Evolutionary conservation across 305 asterid species (phyloP).

Genomic region (Rubia balearica): DNA sequence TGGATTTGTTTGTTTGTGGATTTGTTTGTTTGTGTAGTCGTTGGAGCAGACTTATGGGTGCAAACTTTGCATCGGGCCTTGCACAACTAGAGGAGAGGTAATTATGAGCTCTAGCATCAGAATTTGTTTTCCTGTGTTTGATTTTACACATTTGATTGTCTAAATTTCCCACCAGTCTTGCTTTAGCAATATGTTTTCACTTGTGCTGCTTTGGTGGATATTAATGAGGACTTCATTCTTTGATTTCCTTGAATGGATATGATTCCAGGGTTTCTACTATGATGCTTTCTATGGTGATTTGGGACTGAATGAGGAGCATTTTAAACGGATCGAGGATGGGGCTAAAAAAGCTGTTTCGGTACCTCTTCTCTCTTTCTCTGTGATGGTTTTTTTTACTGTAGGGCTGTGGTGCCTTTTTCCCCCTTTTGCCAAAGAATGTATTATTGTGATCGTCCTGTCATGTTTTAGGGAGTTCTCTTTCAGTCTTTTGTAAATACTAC

Average conservation of each 20-base stretch:
- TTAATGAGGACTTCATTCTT: neutral
- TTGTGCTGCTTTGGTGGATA: neutral
- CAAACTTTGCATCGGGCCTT: constrained; percentile 81
- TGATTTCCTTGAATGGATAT: neutral
- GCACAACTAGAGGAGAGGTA: constrained; percentile 95
- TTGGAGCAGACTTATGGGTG: constrained; percentile 91
- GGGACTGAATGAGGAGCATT: constrained; percentile 87
- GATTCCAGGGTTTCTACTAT: constrained; percentile 76
- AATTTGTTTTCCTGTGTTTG: neutral
- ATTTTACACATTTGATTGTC: neutral
- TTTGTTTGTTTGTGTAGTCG: constrained; percentile 27
- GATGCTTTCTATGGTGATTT: constrained; percentile 90
- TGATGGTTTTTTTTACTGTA: neutral
- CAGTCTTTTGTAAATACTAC: no score
- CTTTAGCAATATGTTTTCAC: neutral
- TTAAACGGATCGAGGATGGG: constrained; percentile 62
- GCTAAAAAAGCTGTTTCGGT: constrained; percentile 76
- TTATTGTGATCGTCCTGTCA: no score
- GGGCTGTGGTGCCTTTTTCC: neutral
- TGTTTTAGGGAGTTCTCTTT: no score
- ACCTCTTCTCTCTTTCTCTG: constrained; percentile 14
- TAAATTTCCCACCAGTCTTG: neutral
- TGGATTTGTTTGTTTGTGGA: no score
- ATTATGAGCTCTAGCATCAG: neutral
- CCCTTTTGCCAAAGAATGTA: no score